Base-by-base conservation (phyloP, 2,329 filamentous ascomycete species). In the Penicillium sp. region DNA sequence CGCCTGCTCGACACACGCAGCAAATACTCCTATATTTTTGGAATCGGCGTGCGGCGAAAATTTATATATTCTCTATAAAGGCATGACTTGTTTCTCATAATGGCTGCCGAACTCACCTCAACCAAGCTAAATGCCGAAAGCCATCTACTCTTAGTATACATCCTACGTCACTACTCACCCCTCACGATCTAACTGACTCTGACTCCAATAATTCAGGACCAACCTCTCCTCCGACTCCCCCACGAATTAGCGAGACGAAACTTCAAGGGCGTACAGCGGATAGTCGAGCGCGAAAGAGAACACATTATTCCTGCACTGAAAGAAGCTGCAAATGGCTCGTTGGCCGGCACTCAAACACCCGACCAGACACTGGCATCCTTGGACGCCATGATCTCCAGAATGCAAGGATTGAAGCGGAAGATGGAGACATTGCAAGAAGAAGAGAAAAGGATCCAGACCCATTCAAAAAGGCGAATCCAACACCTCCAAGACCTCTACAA, bases 191-290 rank as follows among this genome's bases (percentile, higher is more conserved):
- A 58, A 54, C 24, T 61, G 46, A 43, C 35, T 55, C 21, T 54
- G 42, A 35, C 46, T 20, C 21, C 6, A 42, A 43, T 26, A 46
- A 49, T 16, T 47, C 42, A 93, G 91, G 94, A 99, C 69, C 93
- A 97, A 82, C 89, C 93, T 3, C 88, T 97, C 63, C 85, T 99
- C 63, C 91, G 92, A 33, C 85, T 97, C 21, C 94, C 94, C 18
- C 88, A 93, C 74, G 94, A 97, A 71, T 88, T 97, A 57, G 86
- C 95, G 21, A 88, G 91, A 56, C 93, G 94, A 72, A 97, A 96
- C 76, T 95, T 97, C 76, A 94, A 96, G 66, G 85, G 87, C 3
- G 85, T 87, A 45, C 78, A 74, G 62, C 71, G 75, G 45, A 66
- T 74, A 49, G 71, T 79, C 49, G 78, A 80, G 60, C 71, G 76